These are phyloP conservation scores for Myxozyma mucilagina DNA, from an alignment of 805 yeast species.

Conservation along the genomic window DNA sequence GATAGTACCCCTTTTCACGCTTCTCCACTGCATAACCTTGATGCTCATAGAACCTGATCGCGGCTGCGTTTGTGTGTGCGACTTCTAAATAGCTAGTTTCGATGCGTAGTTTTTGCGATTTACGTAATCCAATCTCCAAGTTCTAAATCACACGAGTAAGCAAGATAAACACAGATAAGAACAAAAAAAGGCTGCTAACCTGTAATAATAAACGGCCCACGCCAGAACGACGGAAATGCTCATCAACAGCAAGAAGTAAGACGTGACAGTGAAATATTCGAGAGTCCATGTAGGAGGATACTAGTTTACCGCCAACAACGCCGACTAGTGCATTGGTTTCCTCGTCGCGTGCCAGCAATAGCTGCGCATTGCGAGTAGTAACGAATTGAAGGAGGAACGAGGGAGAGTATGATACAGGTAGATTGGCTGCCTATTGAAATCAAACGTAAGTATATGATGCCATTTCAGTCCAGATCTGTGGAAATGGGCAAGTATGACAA, in stretches of 20 bases:
- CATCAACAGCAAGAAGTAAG: constrained; percentile 27
- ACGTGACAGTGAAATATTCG: constrained; percentile 13
- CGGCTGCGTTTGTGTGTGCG: constrained; percentile 12
- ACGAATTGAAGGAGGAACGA: constrained; percentile 25
- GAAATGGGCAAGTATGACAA: not conserved
- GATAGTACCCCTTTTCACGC: constrained; percentile 16
- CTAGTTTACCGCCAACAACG: constrained; percentile 17
- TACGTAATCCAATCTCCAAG: constrained; percentile 4
- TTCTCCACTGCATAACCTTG: constrained; percentile 16
- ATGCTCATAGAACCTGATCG: constrained; percentile 16
- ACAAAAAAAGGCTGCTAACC: constrained; percentile 5
- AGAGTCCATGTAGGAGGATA: not conserved
- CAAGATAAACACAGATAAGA: not conserved
- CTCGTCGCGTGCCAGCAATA: constrained; percentile 7
- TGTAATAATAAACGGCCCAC: constrained; percentile 15
- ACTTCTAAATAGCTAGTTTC: constrained; percentile 15
- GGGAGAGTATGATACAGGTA: constrained; percentile 17
- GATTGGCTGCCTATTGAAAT: constrained; percentile 1
- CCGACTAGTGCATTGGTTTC: constrained; percentile 8
- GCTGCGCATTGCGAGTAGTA: constrained; percentile 7
- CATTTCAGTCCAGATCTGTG: not conserved
- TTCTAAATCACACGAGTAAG: not conserved
- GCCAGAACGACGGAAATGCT: constrained; percentile 18
- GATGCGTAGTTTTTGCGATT: not conserved
- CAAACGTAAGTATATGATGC: not conserved